These are phyloP conservation scores for Saccharum hybrid DNA, from an alignment of 202 grass and related monocot species.

Conservation along the genomic window DNA sequence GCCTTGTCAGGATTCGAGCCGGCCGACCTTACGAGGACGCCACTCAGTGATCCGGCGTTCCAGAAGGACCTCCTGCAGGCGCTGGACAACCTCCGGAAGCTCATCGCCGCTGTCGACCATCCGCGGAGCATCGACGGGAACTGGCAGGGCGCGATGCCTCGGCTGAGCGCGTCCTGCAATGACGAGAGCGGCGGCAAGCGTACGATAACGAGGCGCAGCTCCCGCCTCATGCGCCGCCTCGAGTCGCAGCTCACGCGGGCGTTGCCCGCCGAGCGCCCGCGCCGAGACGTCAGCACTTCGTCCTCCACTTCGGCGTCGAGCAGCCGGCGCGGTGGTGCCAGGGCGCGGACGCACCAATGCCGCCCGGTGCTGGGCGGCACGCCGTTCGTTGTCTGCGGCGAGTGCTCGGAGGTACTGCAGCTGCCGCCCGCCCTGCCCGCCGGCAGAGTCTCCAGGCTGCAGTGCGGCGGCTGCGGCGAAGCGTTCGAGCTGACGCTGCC, in stretches of 20 bases:
- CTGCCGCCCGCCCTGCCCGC: slow-evolving; percentile 48
- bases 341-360: slow-evolving; percentile 51
- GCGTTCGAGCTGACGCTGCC: slow-evolving; percentile 54
- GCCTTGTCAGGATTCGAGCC: slow-evolving; percentile 8
- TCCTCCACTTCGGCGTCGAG: slow-evolving; percentile 30
- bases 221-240: slow-evolving; percentile 57
- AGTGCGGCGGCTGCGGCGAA: slow-evolving; percentile 74
- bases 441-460: slow-evolving; percentile 48
- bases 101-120: slow-evolving; percentile 59
- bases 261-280: slow-evolving; percentile 38
- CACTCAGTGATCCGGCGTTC: slow-evolving; percentile 52
- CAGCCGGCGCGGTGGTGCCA: slow-evolving; percentile 22
- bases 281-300: neutral
- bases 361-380: slow-evolving; percentile 66
- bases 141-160: neutral
- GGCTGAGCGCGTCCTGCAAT: slow-evolving; percentile 30
- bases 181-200: neutral
- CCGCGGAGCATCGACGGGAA: slow-evolving; percentile 21
- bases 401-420: slow-evolving; percentile 67
- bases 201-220: slow-evolving; percentile 42
- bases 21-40: slow-evolving; percentile 1
- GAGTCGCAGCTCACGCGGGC: slow-evolving; percentile 57
- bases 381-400: slow-evolving; percentile 70
- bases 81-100: slow-evolving; percentile 56
- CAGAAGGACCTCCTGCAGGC: slow-evolving; percentile 52